Base-by-base conservation (phyloP, 805 yeast genomes). In the Yarrowia phangngaensis region DNA sequence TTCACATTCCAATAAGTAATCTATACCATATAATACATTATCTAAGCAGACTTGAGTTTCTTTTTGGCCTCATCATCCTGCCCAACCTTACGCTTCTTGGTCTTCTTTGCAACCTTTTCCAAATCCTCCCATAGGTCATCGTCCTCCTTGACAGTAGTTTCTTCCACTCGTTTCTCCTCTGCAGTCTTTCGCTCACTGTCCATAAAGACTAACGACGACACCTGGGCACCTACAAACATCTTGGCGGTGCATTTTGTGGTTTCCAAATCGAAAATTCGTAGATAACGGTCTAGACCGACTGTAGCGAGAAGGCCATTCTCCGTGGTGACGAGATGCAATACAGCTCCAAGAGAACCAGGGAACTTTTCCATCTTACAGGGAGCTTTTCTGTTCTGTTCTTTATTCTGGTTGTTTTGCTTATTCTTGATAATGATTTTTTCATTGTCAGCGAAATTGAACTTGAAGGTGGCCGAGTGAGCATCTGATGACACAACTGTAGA, bases 211-310 rank as follows among this genome's bases (percentile, higher is more conserved):
- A 38, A 23, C 20, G 70, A 66, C 17, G 74, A 72, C 13, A 86
- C 71, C 60, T 84, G 87, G 4, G 86, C 76, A 2, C 94, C 95
- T 20, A 82, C 59, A 58, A 76, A 90, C 4, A 85, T 83, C 60
- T 87, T 87, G 6, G 79, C 87, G 8, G 78, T 64, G 40, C 78
- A 69, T 33, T 76, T 75, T 45, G 94, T 72, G 1, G 79, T 65
- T 2, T 66, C 67, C 4, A 79, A 61, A 53, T 87, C 82, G 64
- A 76, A 90, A 3, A 84, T 85, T 52, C 96, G 74, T 20, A 86
- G 71, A 58, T 87, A 90, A 58, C 95, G 73, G 60, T 92, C 98
- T 16, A 89, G 72, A 0, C 96, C 95, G 33, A 95, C 97, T 14
- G 85, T 72, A 2, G 80, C 79, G 6, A 89, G 59, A 20, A 82